phyloP scores from a whole-genome alignment of 23 red algal genomes.

The Cyanidiococcus yangmingshanensis region DNA sequence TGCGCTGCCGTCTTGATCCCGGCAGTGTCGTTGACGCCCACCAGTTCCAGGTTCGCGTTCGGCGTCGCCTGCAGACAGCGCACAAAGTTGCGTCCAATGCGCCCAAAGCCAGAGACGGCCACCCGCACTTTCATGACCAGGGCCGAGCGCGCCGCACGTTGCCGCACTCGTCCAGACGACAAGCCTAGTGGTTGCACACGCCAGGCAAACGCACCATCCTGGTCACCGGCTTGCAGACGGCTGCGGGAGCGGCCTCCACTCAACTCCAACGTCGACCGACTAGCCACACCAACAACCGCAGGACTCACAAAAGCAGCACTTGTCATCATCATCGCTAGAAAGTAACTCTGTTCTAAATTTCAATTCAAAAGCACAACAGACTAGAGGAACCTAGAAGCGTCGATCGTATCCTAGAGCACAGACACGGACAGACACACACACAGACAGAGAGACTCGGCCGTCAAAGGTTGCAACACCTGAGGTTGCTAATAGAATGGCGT shows the following conservation, averaged over 20 bases:
- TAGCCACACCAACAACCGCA: background rate
- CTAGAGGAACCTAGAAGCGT: background rate
- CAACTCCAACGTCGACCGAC: background rate
- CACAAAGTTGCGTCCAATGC: conserved; percentile 94
- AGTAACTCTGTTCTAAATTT: background rate
- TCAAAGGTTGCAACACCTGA: too few relatives aligned
- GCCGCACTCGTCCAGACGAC: background rate
- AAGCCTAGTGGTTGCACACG: background rate
- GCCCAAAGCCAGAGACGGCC: conserved; percentile 90
- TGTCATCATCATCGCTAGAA: background rate
- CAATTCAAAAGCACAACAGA: background rate
- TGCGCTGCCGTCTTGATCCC: conserved; percentile 92
- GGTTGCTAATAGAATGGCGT: too few relatives aligned
- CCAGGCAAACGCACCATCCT: background rate
- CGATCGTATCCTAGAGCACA: background rate
- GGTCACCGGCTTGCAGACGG: background rate
- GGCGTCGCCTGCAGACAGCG: conserved; percentile 55
- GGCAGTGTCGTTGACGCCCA: conserved; percentile 90
- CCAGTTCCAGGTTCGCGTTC: conserved; percentile 69
- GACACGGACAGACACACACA: too few relatives aligned
- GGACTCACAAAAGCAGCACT: background rate
- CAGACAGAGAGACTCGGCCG: too few relatives aligned
- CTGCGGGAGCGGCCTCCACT: too few relatives aligned
- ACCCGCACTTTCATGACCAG: conserved; percentile 66
- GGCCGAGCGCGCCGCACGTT: background rate